Base-by-base conservation (phyloP, 2,329 filamentous ascomycete genomes). In the Pestalotiopsis sp. region DNA sequence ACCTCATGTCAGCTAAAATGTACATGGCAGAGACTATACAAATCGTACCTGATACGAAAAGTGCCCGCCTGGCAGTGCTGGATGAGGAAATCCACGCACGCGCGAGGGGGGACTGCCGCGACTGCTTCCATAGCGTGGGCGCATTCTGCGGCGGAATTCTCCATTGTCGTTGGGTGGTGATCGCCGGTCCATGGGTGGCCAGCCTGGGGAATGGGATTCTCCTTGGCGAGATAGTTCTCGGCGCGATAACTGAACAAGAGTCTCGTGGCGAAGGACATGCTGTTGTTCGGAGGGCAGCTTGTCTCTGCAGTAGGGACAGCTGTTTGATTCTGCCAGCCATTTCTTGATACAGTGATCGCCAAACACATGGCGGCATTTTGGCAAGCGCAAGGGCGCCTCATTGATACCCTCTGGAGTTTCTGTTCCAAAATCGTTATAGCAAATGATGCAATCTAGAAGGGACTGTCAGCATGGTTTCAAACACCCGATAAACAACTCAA, bases 291-390 rank as follows among this genome's bases (percentile, higher is more conserved):
- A 86, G 2, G 83, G 86, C 27, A 91, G 80, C 73, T 89, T 89
- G 70, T 88, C 85, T 31, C 89, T 85, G 76, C 89, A 91, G 73
- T 91, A 91, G 0, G 89, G 89, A 72, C 89, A 91, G 67, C 82
- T 89, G 72, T 89, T 85, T 1, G 87, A 87, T 60, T 90, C 87
- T 66, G 87, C 82, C 57, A 91, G 85, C 89, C 89, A 91, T 72
- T 88, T 90, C 75, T 87, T 89, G 71, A 91, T 88, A 76, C 89
- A 91, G 72, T 86, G 83, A 68, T 90, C 84, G 20, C 89, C 89
- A 75, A 91, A 91, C 6, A 91, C 77, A 72, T 91, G 89, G 72
- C 87, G 88, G 81, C 89, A 91, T 72, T 84, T 86, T 2, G 89
- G 89, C 20, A 91, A 77, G 23, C 87, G 86, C 17, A 91, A 76